Conservation (phyloP, 345 rosid species). For the Hevea brasiliensis region DNA sequence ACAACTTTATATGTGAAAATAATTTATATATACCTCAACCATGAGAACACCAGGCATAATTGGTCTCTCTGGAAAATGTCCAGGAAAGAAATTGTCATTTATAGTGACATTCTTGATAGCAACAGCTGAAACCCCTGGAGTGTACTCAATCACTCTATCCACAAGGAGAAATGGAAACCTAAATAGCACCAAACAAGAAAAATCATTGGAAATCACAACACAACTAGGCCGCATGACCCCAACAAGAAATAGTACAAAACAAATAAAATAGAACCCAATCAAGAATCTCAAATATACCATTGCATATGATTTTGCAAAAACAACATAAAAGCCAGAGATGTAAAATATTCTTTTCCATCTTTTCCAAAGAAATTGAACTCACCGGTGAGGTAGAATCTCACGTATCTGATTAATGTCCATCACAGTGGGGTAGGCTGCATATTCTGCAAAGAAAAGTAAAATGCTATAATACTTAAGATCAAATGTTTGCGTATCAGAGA, state of each 20-base stretch:
- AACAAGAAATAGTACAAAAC: background rate
- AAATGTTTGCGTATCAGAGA: background rate
- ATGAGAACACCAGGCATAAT: conserved; percentile 99
- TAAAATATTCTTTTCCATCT: no score
- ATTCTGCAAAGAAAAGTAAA: conserved; percentile 37
- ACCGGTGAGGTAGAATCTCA: conserved; percentile 93
- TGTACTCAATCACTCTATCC: conserved; percentile 97
- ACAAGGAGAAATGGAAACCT: conserved; percentile 96
- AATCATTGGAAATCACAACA: conserved; percentile 1
- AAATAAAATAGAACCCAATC: no score
- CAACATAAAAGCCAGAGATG: no score
- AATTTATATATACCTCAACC: conserved; percentile 67
- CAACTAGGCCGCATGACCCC: background rate
- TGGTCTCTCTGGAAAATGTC: conserved; percentile 98
- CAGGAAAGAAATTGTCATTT: conserved; percentile 98
- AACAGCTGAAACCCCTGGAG: conserved; percentile 91
- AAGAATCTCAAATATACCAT: no score
- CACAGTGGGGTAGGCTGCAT: conserved; percentile 67
- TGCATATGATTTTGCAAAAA: no score
- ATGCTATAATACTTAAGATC: background rate
- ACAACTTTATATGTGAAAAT: background rate
- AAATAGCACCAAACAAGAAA: conserved; percentile 7
- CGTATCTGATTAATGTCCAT: conserved; percentile 89
- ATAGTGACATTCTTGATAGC: conserved; percentile 96
- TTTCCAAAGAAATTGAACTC: background rate